A percentile compares a stretch with the other conserved stretches of the same genome.
Evolutionary conservation across 495 filamentous ascomycete genomes (phyloP).

Genomic region (Penicillium ochrochloron): DNA sequence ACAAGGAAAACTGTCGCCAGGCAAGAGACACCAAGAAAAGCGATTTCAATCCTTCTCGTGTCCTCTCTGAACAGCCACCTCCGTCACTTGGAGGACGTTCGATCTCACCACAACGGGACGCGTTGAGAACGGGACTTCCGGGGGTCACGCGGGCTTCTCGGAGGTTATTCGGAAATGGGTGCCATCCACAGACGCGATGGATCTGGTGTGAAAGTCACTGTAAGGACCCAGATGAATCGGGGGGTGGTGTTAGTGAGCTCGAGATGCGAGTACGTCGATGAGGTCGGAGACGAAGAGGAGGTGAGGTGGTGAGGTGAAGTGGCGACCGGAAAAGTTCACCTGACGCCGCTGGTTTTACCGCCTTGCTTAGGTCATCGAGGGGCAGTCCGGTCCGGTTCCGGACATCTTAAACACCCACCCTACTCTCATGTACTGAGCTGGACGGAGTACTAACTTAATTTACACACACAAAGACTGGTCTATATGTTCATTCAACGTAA

Average conservation of each 20-base stretch:
- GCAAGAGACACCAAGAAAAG: slow-evolving; percentile 22
- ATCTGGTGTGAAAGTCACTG: neutral
- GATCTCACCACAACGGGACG: slow-evolving; percentile 6
- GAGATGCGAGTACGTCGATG: neutral
- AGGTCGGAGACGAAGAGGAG: slow-evolving; percentile 1
- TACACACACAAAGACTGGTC: neutral
- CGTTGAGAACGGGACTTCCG: neutral
- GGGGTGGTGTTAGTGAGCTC: neutral
- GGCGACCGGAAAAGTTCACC: slow-evolving; percentile 13
- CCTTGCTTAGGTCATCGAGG: slow-evolving; percentile 5
- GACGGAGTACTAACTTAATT: too few relatives aligned
- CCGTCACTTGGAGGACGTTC: slow-evolving; percentile 20
- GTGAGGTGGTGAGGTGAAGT: slow-evolving; percentile 11
- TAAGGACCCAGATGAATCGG: neutral
- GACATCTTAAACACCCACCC: too few relatives aligned
- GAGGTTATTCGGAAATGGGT: neutral
- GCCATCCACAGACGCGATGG: neutral
- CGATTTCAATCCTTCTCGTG: slow-evolving; percentile 30
- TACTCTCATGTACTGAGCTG: neutral
- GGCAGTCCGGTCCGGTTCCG: neutral
- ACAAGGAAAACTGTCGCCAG: slow-evolving; percentile 23
- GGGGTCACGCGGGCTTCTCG: neutral
- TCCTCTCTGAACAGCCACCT: slow-evolving; percentile 25
- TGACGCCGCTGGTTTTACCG: slow-evolving; percentile 2
- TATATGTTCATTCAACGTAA: slow-evolving; percentile 7